These are phyloP conservation scores for Breynia disticha DNA, from an alignment of 441 rosid species.

Conservation along the genomic window DNA sequence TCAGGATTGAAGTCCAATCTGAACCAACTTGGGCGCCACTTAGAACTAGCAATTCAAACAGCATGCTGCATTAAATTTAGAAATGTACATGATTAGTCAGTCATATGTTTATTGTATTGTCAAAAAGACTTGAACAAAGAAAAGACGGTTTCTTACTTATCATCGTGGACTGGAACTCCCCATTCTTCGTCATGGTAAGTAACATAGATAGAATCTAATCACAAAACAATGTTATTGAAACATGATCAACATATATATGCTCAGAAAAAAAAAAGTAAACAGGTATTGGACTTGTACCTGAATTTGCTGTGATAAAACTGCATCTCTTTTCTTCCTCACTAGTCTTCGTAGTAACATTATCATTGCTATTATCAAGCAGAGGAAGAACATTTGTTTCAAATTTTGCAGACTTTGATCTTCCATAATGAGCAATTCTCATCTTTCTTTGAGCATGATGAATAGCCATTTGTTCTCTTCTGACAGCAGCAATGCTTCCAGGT, in stretches of 20 bases:
- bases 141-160: slow-evolving; percentile 31
- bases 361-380: no score
- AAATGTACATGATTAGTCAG: neutral
- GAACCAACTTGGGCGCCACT: slow-evolving; percentile 87
- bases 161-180: slow-evolving; percentile 82
- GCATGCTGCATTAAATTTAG: slow-evolving; percentile 29
- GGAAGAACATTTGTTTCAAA: slow-evolving; percentile 36
- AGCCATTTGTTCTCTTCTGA: slow-evolving; percentile 71
- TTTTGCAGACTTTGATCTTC: slow-evolving; percentile 66
- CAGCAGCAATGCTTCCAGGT: slow-evolving; percentile 81
- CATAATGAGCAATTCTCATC: slow-evolving; percentile 72
- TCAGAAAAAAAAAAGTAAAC: neutral
- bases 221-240: slow-evolving; percentile 1
- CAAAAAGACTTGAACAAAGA: neutral
- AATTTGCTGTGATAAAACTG: slow-evolving; percentile 68
- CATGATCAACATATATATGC: neutral
- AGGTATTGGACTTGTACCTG: slow-evolving; percentile 36
- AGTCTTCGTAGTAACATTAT: neutral
- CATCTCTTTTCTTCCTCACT: slow-evolving; percentile 40
- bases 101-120: neutral
- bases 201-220: slow-evolving; percentile 60
- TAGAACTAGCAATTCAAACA: slow-evolving; percentile 64
- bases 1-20: slow-evolving; percentile 79
- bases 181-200: slow-evolving; percentile 89
- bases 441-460: slow-evolving; percentile 68